A percentile compares a stretch with the other conserved stretches of the same genome.
These are phyloP conservation scores for Lipomyces sp. DNA, from an alignment of 805 yeast species.

Conservation along the genomic window DNA sequence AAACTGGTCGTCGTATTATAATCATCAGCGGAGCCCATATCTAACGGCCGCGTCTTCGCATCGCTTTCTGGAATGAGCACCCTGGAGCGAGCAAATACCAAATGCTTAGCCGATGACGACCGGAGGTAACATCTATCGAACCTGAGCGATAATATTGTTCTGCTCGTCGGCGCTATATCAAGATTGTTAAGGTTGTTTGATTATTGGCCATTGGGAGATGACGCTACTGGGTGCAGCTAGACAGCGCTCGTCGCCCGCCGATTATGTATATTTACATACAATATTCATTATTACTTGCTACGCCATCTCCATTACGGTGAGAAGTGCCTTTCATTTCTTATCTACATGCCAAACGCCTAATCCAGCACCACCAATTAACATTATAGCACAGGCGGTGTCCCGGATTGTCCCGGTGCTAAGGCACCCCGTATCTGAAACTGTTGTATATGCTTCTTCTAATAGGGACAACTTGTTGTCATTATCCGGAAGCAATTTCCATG, in stretches of 20 bases:
- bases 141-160: too few species aligned
- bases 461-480: slow-evolving; percentile 42
- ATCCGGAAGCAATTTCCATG: slow-evolving; percentile 58
- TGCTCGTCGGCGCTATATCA: too few species aligned
- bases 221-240: too few species aligned
- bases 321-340: not conserved
- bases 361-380: slow-evolving; percentile 82
- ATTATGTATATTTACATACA: too few species aligned
- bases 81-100: not conserved
- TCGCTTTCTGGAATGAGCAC: not conserved
- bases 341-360: slow-evolving; percentile 49
- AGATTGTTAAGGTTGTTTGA: too few species aligned
- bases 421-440: slow-evolving; percentile 91
- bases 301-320: too few species aligned
- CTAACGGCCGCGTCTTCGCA: not conserved
- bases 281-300: too few species aligned
- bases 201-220: too few species aligned
- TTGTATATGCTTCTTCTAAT: slow-evolving; percentile 61
- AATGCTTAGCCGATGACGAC: not conserved
- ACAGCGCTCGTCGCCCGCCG: too few species aligned
- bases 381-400: slow-evolving; percentile 43
- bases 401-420: slow-evolving; percentile 49
- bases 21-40: not conserved
- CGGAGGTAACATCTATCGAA: not conserved
- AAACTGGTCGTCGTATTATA: not conserved